A percentile compares a stretch with the other conserved stretches of the same genome.
Evolutionary conservation across 2,329 filamentous ascomycete genomes (phyloP).

Genomic region (Grosmannia serpens): DNA sequence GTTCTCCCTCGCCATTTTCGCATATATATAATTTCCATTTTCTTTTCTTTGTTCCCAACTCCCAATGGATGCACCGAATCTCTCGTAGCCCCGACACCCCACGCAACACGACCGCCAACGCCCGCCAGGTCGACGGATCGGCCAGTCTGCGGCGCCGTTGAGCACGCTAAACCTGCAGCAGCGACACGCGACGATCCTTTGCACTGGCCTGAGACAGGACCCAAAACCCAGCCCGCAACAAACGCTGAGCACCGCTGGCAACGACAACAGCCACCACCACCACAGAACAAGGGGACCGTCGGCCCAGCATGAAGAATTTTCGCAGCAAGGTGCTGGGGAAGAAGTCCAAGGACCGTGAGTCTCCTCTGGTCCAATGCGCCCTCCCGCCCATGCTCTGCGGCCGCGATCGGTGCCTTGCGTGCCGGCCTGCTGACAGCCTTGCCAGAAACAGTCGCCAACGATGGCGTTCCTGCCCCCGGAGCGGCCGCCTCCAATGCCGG

Average conservation of each 20-base stretch:
- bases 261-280: neutral
- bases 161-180: neutral
- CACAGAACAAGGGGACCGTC: neutral
- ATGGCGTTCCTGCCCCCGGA: neutral
- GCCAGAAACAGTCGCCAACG: neutral
- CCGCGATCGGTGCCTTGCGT: neutral
- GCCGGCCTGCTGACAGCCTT: neutral
- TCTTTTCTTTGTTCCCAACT: neutral
- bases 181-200: neutral
- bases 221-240: neutral
- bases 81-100: neutral
- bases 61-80: neutral
- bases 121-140: neutral
- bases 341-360: slow-evolving; percentile 5
- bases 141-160: neutral
- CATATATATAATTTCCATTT: neutral
- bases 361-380: neutral
- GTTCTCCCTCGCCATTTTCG: neutral
- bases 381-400: neutral
- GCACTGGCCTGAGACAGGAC: no score
- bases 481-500: neutral
- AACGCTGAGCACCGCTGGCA: neutral
- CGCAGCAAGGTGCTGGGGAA: slow-evolving; percentile 8
- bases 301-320: slow-evolving; percentile 9
- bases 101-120: no score